Percentiles rank a stretch among this genome's conserved stretches.
phyloP scores from a whole-genome alignment of 179 eudicot genomes.

The Gypsophila paniculata region DNA sequence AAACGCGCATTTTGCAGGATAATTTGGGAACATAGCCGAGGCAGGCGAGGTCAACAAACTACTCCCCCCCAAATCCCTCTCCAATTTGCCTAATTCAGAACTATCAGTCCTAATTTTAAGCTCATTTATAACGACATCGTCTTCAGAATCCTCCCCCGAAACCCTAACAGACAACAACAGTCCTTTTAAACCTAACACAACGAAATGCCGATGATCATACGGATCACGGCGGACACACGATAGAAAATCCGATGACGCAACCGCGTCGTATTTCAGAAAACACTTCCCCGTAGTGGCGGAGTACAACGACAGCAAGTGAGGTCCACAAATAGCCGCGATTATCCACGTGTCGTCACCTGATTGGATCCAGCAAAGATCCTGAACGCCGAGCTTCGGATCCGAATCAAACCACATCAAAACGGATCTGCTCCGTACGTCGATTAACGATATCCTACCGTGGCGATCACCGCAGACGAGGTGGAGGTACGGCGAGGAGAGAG shows the following conservation, averaged over 20 bases:
- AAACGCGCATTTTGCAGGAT: constrained; percentile 58
- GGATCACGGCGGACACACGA: constrained; percentile 82
- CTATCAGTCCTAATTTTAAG: constrained; percentile 47
- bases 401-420: constrained; percentile 38
- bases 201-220: constrained; percentile 64
- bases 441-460: constrained; percentile 66
- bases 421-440: constrained; percentile 49
- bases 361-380: constrained; percentile 86
- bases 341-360: constrained; percentile 52
- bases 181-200: constrained; percentile 69
- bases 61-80: constrained; percentile 40
- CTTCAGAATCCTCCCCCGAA: constrained; percentile 46
- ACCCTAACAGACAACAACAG: constrained; percentile 50
- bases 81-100: constrained; percentile 59
- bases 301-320: constrained; percentile 58
- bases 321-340: constrained; percentile 67
- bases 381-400: constrained; percentile 54
- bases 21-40: constrained; percentile 60
- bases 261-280: constrained; percentile 74
- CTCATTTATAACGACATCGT: constrained; percentile 56
- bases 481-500: constrained; percentile 44
- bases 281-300: constrained; percentile 59
- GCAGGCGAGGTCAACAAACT: constrained; percentile 59
- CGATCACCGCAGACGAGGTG: constrained; percentile 83
- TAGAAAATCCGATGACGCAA: constrained; percentile 41